Evolutionary conservation across 2,329 filamentous ascomycete genomes (phyloP).

Genomic region (Cytospora chrysosperma): DNA sequence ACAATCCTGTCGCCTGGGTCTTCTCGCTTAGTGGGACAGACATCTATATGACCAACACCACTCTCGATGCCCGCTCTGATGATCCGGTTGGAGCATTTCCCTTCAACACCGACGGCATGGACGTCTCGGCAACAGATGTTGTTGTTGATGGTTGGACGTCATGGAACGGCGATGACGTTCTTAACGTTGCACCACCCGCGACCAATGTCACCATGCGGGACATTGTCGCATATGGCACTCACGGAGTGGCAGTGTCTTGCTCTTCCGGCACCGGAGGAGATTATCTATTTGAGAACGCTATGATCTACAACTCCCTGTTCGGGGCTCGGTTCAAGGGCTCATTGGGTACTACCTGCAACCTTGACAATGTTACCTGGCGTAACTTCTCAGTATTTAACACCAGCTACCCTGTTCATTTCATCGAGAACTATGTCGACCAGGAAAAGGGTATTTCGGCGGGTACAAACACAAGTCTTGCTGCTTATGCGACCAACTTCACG

Average conservation of each 20-base stretch:
- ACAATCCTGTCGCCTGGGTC: constrained; percentile 28
- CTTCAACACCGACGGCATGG: constrained; percentile 30
- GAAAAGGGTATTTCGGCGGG: constrained; percentile 20
- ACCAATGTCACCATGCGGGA: constrained; percentile 28
- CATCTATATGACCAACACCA: constrained; percentile 28
- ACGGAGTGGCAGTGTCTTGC: constrained; percentile 28
- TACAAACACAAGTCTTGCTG: constrained; percentile 24
- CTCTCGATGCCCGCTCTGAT: constrained; percentile 25
- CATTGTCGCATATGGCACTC: constrained; percentile 26
- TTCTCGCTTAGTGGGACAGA: constrained; percentile 26
- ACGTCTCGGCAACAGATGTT: constrained; percentile 26
- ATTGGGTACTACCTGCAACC: constrained; percentile 28
- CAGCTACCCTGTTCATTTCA: constrained; percentile 29
- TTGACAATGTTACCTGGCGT: constrained; percentile 27
- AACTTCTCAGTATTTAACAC: constrained; percentile 28
- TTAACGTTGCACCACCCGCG: constrained; percentile 27
- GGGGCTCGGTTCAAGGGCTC: constrained; percentile 28
- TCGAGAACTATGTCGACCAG: constrained; percentile 29
- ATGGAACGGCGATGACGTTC: constrained; percentile 29
- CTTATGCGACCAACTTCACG: constrained; percentile 25
- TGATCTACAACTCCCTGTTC: constrained; percentile 26
- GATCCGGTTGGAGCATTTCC: constrained; percentile 24
- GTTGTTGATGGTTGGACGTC: constrained; percentile 27
- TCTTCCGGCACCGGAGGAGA: constrained; percentile 25
- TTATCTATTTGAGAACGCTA: constrained; percentile 28